Conservation (phyloP, 371 early-diverging fungal genomes). For the Haplosporangium sp. region DNA sequence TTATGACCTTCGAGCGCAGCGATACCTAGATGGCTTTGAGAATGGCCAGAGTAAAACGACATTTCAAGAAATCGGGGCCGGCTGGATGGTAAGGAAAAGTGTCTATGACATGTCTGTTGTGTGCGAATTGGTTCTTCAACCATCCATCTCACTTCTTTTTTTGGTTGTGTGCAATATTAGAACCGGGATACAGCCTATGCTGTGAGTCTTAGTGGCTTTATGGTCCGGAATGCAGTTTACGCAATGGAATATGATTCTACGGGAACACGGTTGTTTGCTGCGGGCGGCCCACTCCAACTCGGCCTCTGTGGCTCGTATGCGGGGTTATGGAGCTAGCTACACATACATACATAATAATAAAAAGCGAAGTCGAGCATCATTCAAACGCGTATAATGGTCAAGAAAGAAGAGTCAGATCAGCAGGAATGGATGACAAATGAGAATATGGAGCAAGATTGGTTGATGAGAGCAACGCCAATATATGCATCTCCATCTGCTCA, state of each 20-base stretch:
- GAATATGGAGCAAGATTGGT: too few species aligned
- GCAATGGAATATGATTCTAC: slow-evolving; percentile 62
- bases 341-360: too few species aligned
- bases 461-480: too few species aligned
- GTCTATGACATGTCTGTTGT: too few species aligned
- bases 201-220: slow-evolving; percentile 52
- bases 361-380: too few species aligned
- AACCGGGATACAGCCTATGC: slow-evolving; percentile 56
- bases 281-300: slow-evolving; percentile 74
- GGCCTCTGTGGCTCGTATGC: slow-evolving; percentile 67
- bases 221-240: slow-evolving; percentile 69
- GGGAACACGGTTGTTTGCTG: slow-evolving; percentile 63
- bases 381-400: too few species aligned
- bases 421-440: too few species aligned
- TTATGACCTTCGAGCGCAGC: slow-evolving; percentile 61
- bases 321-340: slow-evolving; percentile 50
- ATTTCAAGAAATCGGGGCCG: slow-evolving; percentile 57
- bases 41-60: slow-evolving; percentile 9
- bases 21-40: slow-evolving; percentile 53
- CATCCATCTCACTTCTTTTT: slow-evolving; percentile 1
- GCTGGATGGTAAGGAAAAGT: slow-evolving; percentile 61
- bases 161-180: slow-evolving; percentile 26
- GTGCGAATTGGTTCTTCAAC: too few species aligned
- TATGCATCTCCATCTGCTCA: too few species aligned
- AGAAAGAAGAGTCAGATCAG: too few species aligned